These are phyloP conservation scores for Acanthamoeba sp. DNA, from an alignment of 208 protist species.

Conservation along the genomic window DNA sequence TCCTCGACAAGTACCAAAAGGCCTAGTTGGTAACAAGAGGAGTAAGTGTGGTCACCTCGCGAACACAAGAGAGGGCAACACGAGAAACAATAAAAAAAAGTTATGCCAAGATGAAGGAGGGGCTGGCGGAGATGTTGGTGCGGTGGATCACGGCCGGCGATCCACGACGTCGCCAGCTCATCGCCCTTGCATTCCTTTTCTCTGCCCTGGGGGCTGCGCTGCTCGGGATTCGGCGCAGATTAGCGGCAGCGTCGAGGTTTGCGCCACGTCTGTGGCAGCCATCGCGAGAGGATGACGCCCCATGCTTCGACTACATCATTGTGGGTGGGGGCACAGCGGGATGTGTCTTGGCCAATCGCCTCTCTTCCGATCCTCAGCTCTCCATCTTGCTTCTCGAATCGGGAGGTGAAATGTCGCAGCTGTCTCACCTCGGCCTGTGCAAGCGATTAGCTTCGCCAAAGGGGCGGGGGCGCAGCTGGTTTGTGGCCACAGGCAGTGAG, in stretches of 20 bases:
- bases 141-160: not conserved
- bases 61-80: not conserved
- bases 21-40: not conserved
- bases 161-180: not conserved
- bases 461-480: not conserved
- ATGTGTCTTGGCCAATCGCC: conserved; percentile 34
- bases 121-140: not conserved
- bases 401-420: not conserved
- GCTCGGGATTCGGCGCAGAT: not conserved
- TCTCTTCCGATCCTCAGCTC: not conserved
- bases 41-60: too few relatives aligned
- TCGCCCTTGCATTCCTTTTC: conserved; percentile 23
- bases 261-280: not conserved
- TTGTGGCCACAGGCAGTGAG: not conserved
- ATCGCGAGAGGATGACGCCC: not conserved
- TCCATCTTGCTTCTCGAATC: conserved; percentile 37
- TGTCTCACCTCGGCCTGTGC: not conserved
- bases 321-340: conserved; percentile 47
- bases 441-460: not conserved
- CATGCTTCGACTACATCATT: conserved; percentile 30
- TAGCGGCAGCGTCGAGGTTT: not conserved
- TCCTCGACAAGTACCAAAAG: not conserved
- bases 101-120: not conserved
- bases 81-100: not conserved
- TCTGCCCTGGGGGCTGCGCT: not conserved